Evolutionary conservation across 2,329 filamentous ascomycete genomes (phyloP).

Genomic region (Cladobotryum mycophilum): DNA sequence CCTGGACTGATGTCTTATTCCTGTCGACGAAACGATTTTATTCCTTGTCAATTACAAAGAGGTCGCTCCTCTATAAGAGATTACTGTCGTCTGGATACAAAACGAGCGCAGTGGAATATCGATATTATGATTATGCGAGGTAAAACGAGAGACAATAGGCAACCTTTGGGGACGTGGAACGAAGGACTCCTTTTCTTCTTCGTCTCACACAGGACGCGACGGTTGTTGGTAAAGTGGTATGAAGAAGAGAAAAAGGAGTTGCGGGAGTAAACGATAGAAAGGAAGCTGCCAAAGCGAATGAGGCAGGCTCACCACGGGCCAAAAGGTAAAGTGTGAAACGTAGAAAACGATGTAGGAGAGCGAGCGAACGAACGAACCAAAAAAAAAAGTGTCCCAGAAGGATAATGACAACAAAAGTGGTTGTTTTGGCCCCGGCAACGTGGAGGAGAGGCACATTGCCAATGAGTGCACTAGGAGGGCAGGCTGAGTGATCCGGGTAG

Average conservation of each 20-base stretch:
- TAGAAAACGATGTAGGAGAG: conserved; percentile 3
- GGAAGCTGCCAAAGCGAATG: conserved; percentile 54
- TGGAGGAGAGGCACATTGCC: conserved; percentile 1
- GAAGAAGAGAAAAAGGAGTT: conserved; percentile 12
- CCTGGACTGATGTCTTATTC: conserved; percentile 3
- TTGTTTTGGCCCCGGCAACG: conserved; percentile 4
- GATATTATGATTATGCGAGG: not conserved
- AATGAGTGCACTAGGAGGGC: no score
- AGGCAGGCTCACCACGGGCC: conserved; percentile 33
- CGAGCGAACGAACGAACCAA: not conserved
- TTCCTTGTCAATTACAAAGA: not conserved
- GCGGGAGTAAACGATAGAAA: conserved; percentile 31
- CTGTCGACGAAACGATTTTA: not conserved
- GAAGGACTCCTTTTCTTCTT: not conserved
- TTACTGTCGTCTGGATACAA: not conserved
- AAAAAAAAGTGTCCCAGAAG: conserved; percentile 3
- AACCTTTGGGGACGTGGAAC: not conserved
- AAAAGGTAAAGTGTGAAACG: conserved; percentile 6
- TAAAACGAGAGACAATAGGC: not conserved
- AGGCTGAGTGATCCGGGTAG: conserved; percentile 2
- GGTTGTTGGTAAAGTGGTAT: not conserved
- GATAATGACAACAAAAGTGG: conserved; percentile 3
- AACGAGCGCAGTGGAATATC: not conserved
- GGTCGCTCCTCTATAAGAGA: not conserved
- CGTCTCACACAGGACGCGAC: not conserved